Evolutionary conservation across 495 filamentous ascomycete genomes (phyloP).

Genomic region (Penicillium maclennaniae): DNA sequence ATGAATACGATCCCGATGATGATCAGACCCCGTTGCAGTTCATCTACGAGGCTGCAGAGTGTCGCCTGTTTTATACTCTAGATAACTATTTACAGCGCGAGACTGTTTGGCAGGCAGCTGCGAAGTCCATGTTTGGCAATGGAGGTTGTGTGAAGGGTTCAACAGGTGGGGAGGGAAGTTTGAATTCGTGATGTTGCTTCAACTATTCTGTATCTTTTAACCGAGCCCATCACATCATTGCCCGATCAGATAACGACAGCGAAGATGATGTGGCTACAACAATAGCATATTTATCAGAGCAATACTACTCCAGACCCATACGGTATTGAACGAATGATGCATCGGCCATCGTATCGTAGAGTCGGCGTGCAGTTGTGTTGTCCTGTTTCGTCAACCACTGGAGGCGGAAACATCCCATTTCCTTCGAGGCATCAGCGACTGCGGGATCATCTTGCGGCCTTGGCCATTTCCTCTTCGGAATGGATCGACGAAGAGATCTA

Average conservation of each 20-base stretch:
- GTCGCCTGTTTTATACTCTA: slow-evolving; percentile 35
- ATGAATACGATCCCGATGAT: slow-evolving; percentile 31
- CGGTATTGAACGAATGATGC: not conserved
- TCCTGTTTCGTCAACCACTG: slow-evolving; percentile 14
- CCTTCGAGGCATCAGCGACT: slow-evolving; percentile 5
- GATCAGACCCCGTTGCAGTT: slow-evolving; percentile 33
- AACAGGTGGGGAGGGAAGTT: slow-evolving; percentile 23
- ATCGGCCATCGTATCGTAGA: not conserved
- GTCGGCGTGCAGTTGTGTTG: not conserved
- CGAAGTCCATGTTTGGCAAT: slow-evolving; percentile 25
- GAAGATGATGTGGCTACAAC: too few species aligned
- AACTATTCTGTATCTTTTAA: not conserved
- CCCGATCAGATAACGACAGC: too few species aligned
- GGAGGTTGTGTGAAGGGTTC: slow-evolving; percentile 27
- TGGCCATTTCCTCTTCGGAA: slow-evolving; percentile 10
- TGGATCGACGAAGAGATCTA: slow-evolving; percentile 15
- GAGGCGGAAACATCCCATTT: slow-evolving; percentile 11
- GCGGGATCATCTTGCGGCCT: slow-evolving; percentile 11
- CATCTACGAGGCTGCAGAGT: slow-evolving; percentile 37
- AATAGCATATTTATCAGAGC: too few species aligned
- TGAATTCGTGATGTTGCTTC: slow-evolving; percentile 5
- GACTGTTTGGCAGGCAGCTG: slow-evolving; percentile 29
- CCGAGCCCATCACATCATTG: too few species aligned
- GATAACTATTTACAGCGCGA: slow-evolving; percentile 25
- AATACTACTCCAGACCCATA: not conserved